Conservation (phyloP, 1,139 yeast genomes). For the Yamadazyma siamensis region DNA sequence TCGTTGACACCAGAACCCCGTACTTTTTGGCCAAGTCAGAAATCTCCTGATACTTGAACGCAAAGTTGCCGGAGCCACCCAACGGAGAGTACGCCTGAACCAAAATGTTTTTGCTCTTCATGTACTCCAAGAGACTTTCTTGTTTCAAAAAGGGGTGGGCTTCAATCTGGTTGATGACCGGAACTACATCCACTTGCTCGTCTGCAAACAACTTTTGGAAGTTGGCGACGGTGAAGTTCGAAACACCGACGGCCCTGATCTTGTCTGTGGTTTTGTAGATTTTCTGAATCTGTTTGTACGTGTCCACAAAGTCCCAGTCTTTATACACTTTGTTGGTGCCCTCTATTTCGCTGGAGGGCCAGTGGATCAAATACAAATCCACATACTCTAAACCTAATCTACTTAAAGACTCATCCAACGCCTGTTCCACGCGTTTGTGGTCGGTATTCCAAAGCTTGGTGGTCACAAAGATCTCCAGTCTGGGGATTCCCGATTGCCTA, state of each 20-base stretch:
- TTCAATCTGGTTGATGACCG: constrained; percentile 74
- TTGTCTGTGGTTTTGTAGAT: constrained; percentile 49
- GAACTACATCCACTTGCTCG: constrained; percentile 48
- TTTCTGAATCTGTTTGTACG: constrained; percentile 64
- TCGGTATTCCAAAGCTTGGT: constrained; percentile 68
- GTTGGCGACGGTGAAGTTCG: constrained; percentile 58
- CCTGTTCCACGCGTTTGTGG: constrained; percentile 58
- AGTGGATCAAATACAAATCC: constrained; percentile 80
- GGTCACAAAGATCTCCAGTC: constrained; percentile 72
- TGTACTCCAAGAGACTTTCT: constrained; percentile 53
- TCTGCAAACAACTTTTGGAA: constrained; percentile 50
- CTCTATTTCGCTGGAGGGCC: constrained; percentile 37
- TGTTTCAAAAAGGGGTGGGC: constrained; percentile 74
- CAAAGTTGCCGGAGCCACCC: constrained; percentile 67
- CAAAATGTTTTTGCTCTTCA: constrained; percentile 51
- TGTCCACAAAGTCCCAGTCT: constrained; percentile 53
- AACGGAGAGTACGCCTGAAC: constrained; percentile 79
- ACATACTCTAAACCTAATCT: constrained; percentile 75
- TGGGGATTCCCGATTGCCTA: constrained; percentile 61
- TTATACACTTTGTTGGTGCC: constrained; percentile 22
- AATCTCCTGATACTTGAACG: constrained; percentile 49
- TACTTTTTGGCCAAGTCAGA: constrained; percentile 53
- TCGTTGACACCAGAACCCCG: constrained; percentile 52
- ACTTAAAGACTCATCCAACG: constrained; percentile 59
- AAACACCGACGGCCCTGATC: constrained; percentile 70